These are phyloP conservation scores for Scutellaria barbata DNA, from an alignment of 257 asterid species.

Conservation along the genomic window DNA sequence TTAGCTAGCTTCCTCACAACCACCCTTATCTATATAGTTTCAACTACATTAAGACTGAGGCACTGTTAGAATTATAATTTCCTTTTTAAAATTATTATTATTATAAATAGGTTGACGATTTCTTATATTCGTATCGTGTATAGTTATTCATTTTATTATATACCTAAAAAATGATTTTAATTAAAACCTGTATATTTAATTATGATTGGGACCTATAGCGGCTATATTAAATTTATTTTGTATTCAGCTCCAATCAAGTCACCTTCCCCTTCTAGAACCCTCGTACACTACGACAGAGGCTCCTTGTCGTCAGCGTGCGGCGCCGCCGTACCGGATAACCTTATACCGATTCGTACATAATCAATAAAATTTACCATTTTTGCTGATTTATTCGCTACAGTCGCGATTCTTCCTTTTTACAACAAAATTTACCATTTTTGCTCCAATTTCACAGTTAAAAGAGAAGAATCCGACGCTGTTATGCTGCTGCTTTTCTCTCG, in stretches of 20 bases:
- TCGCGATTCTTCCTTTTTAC: slow-evolving; percentile 36
- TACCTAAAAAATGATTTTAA: no score
- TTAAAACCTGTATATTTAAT: no score
- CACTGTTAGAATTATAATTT: no score
- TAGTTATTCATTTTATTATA: no score
- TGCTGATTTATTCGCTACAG: slow-evolving; percentile 6
- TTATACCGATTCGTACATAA: background rate
- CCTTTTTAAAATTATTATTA: no score
- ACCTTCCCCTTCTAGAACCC: slow-evolving; percentile 1
- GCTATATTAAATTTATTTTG: background rate
- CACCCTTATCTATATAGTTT: no score
- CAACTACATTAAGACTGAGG: no score
- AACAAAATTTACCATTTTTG: background rate
- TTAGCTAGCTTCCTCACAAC: no score
- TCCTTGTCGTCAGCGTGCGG: slow-evolving; percentile 14
- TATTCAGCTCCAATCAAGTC: background rate
- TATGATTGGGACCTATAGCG: no score
- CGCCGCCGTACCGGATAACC: slow-evolving; percentile 32
- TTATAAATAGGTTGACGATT: no score
- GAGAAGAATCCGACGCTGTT: slow-evolving; percentile 35
- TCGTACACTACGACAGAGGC: slow-evolving; percentile 23
- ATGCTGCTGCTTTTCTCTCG: slow-evolving; percentile 14
- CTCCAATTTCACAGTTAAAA: slow-evolving; percentile 32
- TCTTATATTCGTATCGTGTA: no score
- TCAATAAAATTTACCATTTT: no score